These are phyloP conservation scores for Hygrocybe coccinea DNA, from an alignment of 768 basidiomycete species.

Conservation along the genomic window DNA sequence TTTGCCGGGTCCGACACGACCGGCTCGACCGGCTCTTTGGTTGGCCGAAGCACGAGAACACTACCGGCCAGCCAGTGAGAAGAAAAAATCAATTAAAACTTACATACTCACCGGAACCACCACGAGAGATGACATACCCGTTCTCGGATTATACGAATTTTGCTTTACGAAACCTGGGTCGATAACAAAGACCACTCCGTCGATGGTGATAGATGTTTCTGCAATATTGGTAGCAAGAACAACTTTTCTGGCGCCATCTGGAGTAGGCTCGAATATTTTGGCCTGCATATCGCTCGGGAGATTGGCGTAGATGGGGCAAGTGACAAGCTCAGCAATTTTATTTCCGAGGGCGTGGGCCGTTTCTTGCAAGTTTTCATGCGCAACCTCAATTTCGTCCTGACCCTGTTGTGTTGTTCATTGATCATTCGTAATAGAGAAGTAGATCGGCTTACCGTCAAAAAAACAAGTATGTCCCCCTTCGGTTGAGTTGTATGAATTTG, in stretches of 20 bases:
- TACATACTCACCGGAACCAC: conserved; percentile 78
- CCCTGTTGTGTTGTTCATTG: conserved; percentile 48
- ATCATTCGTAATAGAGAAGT: conserved; percentile 6
- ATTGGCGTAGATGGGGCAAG: conserved; percentile 98
- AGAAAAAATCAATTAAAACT: not conserved
- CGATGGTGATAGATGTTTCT: conserved; percentile 99
- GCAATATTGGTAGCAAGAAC: conserved; percentile 98
- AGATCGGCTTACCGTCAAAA: conserved; percentile 69
- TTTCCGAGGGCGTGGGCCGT: conserved; percentile 93
- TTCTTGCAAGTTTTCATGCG: conserved; percentile 93
- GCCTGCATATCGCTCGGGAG: conserved; percentile 99
- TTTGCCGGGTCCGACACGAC: conserved; percentile 96
- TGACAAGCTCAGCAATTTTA: conserved; percentile 88
- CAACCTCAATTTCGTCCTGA: conserved; percentile 98
- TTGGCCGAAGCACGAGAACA: conserved; percentile 97
- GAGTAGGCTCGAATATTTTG: conserved; percentile 98
- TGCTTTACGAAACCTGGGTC: conserved; percentile 99
- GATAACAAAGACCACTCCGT: conserved; percentile 98
- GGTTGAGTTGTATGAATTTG: conserved; percentile 99
- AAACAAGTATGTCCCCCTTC: conserved; percentile 95
- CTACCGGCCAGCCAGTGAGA: conserved; percentile 32
- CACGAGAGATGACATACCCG: conserved; percentile 95
- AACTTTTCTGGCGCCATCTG: conserved; percentile 92
- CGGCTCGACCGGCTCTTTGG: conserved; percentile 94
- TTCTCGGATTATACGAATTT: conserved; percentile 96